These are phyloP conservation scores for Fusarium sp. DNA, from an alignment of 2,329 filamentous ascomycete genomes.

Conservation along the genomic window DNA sequence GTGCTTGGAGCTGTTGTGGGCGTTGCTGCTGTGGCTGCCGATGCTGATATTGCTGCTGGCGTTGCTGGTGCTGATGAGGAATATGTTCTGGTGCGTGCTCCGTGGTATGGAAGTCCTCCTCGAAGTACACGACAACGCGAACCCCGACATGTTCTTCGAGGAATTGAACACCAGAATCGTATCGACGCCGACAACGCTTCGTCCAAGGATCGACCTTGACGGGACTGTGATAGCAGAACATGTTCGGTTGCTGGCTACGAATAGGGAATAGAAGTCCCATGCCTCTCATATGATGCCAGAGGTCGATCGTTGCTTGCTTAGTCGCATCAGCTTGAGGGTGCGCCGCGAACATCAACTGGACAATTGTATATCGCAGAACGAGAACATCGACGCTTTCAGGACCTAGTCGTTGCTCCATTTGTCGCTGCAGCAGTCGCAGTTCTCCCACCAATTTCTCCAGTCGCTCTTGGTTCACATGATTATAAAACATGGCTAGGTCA, in stretches of 20 bases:
- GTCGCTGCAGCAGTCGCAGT: slow-evolving; percentile 49
- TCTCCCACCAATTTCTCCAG: slow-evolving; percentile 52
- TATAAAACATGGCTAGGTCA: slow-evolving; percentile 55
- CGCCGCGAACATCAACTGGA: slow-evolving; percentile 52
- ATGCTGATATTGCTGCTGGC: slow-evolving; percentile 26
- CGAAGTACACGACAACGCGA: slow-evolving; percentile 54
- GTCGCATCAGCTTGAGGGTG: slow-evolving; percentile 49
- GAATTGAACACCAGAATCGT: slow-evolving; percentile 52
- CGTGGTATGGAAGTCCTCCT: slow-evolving; percentile 56
- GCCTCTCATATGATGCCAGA: slow-evolving; percentile 52
- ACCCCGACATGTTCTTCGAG: slow-evolving; percentile 53
- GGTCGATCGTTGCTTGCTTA: slow-evolving; percentile 50
- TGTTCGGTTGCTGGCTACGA: slow-evolving; percentile 51
- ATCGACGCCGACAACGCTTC: slow-evolving; percentile 55
- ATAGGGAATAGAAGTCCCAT: slow-evolving; percentile 51
- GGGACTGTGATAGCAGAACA: slow-evolving; percentile 56
- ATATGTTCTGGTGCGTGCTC: slow-evolving; percentile 51
- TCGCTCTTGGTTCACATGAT: slow-evolving; percentile 50
- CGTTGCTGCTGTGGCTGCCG: slow-evolving; percentile 29
- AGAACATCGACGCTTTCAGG: slow-evolving; percentile 50
- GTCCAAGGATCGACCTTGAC: slow-evolving; percentile 58
- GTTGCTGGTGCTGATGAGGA: slow-evolving; percentile 25
- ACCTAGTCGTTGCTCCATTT: slow-evolving; percentile 51
- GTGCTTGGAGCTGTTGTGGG: slow-evolving; percentile 37
- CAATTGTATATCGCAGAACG: slow-evolving; percentile 54